Conservation (phyloP, 345 rosid genomes). For the Hibiscus tridactylites region DNA sequence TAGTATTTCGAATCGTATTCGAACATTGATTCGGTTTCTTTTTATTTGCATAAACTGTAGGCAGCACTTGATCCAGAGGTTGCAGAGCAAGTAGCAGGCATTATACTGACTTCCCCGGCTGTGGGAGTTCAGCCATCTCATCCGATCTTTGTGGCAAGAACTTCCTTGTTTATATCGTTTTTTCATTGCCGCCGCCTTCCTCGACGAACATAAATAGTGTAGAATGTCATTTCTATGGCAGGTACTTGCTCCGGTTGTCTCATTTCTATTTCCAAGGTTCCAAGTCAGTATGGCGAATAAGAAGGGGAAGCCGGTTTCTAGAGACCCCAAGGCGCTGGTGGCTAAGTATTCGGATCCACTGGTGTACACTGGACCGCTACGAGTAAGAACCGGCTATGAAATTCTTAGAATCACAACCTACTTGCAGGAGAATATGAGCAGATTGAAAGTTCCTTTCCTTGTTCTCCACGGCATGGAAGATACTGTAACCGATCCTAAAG, state of each 20-base stretch:
- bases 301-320: slow-evolving; percentile 77
- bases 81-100: slow-evolving; percentile 50
- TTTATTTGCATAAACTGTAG: slow-evolving; percentile 21
- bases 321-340: slow-evolving; percentile 71
- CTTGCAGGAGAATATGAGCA: slow-evolving; percentile 59
- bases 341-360: slow-evolving; percentile 89
- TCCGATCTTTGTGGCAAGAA: slow-evolving; percentile 63
- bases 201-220: background rate
- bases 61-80: slow-evolving; percentile 62
- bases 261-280: slow-evolving; percentile 58
- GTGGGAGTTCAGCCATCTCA: slow-evolving; percentile 93
- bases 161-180: background rate
- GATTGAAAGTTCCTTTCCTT: slow-evolving; percentile 60
- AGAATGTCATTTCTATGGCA: slow-evolving; percentile 9
- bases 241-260: slow-evolving; percentile 75
- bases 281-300: slow-evolving; percentile 79
- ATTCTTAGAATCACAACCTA: slow-evolving; percentile 60
- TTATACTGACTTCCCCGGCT: slow-evolving; percentile 87
- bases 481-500: slow-evolving; percentile 72
- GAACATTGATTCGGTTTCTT: background rate
- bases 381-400: slow-evolving; percentile 89
- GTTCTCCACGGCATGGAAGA: slow-evolving; percentile 87
- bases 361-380: slow-evolving; percentile 76
- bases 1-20: background rate
- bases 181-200: background rate